phyloP scores from a whole-genome alignment of 169 alveolate species.

The Pseudocohnilembus persalinus region DNA sequence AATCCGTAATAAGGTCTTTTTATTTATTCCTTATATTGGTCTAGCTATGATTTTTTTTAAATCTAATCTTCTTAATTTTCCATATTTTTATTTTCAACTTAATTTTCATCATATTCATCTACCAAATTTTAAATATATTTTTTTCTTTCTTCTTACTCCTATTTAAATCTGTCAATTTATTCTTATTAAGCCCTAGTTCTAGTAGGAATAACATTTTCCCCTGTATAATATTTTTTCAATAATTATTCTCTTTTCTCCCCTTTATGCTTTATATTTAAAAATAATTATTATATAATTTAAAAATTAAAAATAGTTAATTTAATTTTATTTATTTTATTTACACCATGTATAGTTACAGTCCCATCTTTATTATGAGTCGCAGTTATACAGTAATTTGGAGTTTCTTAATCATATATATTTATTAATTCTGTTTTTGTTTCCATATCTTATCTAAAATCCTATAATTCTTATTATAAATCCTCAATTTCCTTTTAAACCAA shows the following conservation, averaged over 20 bases:
- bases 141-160: not conserved
- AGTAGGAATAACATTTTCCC: not conserved
- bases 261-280: not conserved
- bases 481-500: slow-evolving; percentile 15
- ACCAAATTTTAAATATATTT: not conserved
- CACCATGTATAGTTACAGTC: not conserved
- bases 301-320: not conserved
- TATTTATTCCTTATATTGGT: not conserved
- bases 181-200: not conserved
- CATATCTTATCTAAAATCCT: slow-evolving; percentile 3
- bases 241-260: slow-evolving; percentile 1
- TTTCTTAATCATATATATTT: slow-evolving; percentile 9
- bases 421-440: too few species aligned
- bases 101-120: not conserved
- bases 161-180: not conserved
- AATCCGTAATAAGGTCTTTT: not conserved
- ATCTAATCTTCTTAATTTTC: not conserved
- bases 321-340: not conserved
- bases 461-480: not conserved
- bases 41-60: not conserved
- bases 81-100: too few species aligned
- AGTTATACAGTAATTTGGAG: not conserved
- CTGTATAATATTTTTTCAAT: not conserved
- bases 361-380: slow-evolving; percentile 9
- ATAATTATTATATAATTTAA: slow-evolving; percentile 1